These are phyloP conservation scores for Fusarium guadeloupense DNA, from an alignment of 2,329 filamentous ascomycete genomes.

Conservation along the genomic window DNA sequence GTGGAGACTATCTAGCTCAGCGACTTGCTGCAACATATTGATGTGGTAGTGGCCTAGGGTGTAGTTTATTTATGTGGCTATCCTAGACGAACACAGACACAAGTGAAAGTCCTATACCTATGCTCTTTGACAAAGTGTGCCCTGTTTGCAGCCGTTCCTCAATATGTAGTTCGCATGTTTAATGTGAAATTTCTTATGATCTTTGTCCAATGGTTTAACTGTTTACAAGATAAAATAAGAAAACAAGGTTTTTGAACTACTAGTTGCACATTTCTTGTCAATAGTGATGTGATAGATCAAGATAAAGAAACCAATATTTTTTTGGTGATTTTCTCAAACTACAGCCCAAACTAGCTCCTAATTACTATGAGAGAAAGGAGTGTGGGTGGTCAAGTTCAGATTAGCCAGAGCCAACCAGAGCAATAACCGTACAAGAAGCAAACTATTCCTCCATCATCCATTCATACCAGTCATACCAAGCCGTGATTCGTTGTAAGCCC, in stretches of 20 bases:
- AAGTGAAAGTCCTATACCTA: no score
- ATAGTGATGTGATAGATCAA: no score
- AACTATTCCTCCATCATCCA: not conserved
- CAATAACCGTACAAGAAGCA: not conserved
- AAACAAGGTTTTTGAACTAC: no score
- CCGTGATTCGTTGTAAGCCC: not conserved
- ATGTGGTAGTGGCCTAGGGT: conserved; percentile 3
- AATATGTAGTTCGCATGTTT: no score
- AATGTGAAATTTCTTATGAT: no score
- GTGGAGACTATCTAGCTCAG: conserved; percentile 82
- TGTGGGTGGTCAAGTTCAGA: not conserved
- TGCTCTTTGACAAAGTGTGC: no score
- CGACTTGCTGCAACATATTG: conserved; percentile 79
- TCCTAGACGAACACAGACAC: no score
- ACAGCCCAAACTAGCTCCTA: not conserved
- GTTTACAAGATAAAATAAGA: no score
- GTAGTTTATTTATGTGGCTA: no score
- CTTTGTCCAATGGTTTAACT: no score
- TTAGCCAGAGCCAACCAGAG: not conserved
- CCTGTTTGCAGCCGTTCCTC: no score
- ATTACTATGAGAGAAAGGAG: not conserved
- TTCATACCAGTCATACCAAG: not conserved
- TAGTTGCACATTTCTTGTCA: no score
- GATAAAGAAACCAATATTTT: not conserved
- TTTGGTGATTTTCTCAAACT: not conserved